These are phyloP conservation scores for Wallacemonas sp. DNA, from an alignment of 208 protist genomes.

Conservation along the genomic window DNA sequence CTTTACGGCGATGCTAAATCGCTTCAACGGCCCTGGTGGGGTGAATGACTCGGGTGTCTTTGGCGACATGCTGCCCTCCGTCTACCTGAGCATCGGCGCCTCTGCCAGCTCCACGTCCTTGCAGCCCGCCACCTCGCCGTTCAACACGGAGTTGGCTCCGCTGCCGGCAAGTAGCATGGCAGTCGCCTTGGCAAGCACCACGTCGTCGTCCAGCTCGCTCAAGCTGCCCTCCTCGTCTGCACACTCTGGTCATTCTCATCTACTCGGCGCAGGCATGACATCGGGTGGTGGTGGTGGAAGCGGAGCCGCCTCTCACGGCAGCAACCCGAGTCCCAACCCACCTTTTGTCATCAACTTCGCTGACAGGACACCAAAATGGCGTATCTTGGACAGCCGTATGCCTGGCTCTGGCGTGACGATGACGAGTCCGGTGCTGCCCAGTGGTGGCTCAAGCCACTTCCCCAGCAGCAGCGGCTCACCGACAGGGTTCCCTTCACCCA, in stretches of 20 bases:
- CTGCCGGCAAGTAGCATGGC: neutral
- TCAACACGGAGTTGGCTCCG: neutral
- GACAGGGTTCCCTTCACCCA: neutral
- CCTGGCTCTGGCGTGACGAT: neutral
- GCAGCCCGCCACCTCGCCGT: neutral
- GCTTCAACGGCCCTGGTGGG: slow-evolving; percentile 2
- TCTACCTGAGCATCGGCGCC: neutral
- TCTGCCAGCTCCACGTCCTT: slow-evolving; percentile 1
- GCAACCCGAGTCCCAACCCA: neutral
- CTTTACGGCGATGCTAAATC: neutral
- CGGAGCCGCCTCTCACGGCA: no score
- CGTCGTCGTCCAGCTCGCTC: neutral
- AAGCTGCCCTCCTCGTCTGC: no score
- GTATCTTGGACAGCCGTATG: neutral
- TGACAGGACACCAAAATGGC: slow-evolving; percentile 6
- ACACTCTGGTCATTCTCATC: no score
- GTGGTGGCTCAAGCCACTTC: no score
- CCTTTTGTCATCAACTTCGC: neutral
- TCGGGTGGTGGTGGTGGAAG: no score
- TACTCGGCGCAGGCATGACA: no score
- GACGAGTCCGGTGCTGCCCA: no score
- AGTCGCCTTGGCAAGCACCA: neutral
- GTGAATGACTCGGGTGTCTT: slow-evolving; percentile 5
- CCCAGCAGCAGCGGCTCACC: neutral
- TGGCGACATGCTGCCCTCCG: slow-evolving; percentile 10